Percentiles rank a stretch among this genome's conserved stretches.
Evolutionary conservation across 1,139 yeast species (phyloP).

Genomic region (Taphrina confusa): DNA sequence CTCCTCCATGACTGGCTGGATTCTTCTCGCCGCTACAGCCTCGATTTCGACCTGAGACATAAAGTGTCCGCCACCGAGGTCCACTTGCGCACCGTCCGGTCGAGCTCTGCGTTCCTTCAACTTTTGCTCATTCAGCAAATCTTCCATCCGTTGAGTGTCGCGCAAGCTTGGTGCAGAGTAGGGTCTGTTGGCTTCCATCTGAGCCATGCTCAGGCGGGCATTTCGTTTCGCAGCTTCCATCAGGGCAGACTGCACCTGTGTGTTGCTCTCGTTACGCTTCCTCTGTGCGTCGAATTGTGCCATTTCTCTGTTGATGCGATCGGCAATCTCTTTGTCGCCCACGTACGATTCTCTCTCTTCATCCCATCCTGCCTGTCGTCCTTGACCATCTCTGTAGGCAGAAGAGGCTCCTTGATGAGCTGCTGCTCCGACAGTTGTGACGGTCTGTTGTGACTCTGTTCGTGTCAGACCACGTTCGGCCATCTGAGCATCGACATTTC

Average conservation of each 20-base stretch:
- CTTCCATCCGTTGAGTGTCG: slow-evolving; percentile 25
- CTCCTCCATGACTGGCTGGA: slow-evolving; percentile 30
- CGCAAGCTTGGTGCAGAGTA: slow-evolving; percentile 25
- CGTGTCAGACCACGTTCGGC: slow-evolving; percentile 28
- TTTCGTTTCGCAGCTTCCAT: slow-evolving; percentile 33
- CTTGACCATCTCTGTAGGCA: slow-evolving; percentile 27
- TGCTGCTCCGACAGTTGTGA: slow-evolving; percentile 5
- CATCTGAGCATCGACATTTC: slow-evolving; percentile 29
- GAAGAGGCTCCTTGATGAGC: slow-evolving; percentile 16
- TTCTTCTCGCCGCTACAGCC: slow-evolving; percentile 29
- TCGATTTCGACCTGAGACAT: slow-evolving; percentile 34
- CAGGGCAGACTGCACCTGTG: slow-evolving; percentile 26
- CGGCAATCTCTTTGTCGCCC: slow-evolving; percentile 25
- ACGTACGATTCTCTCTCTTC: slow-evolving; percentile 12
- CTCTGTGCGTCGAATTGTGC: slow-evolving; percentile 32
- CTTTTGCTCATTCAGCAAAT: slow-evolving; percentile 22
- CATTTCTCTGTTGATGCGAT: slow-evolving; percentile 32
- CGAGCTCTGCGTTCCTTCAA: slow-evolving; percentile 10
- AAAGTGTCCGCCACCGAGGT: slow-evolving; percentile 30
- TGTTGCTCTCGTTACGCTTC: slow-evolving; percentile 22
- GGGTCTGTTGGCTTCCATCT: slow-evolving; percentile 27
- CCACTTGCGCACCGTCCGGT: slow-evolving; percentile 14
- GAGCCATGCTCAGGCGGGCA: slow-evolving; percentile 22
- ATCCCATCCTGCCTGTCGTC: slow-evolving; percentile 22
- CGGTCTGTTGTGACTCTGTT: slow-evolving; percentile 17